Evolutionary conservation across 2,329 filamentous ascomycete genomes (phyloP).

Genomic region (Thermothelomyces thermophilus): DNA sequence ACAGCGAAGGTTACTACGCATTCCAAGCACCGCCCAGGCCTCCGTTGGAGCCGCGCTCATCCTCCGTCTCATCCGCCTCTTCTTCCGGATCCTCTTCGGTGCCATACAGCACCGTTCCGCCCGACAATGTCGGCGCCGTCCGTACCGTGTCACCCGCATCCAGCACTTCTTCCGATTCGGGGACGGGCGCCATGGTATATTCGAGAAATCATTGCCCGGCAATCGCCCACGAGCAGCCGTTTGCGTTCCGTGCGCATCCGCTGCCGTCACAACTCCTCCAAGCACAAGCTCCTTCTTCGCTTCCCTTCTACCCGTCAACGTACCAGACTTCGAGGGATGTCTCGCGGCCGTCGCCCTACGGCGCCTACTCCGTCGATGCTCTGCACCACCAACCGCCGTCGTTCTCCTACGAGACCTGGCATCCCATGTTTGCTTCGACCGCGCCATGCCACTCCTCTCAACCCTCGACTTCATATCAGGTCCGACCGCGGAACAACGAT

Average conservation of each 20-base stretch:
- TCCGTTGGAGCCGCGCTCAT: conserved; percentile 16
- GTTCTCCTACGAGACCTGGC: conserved; percentile 12
- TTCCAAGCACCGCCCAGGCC: conserved; percentile 1
- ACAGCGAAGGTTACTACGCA: background rate
- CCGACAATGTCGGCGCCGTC: conserved; percentile 4
- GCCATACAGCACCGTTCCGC: conserved; percentile 1
- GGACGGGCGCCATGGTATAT: background rate
- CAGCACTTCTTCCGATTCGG: conserved; percentile 8
- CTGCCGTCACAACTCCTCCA: conserved; percentile 19
- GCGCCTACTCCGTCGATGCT: conserved; percentile 9
- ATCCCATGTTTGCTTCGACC: conserved; percentile 5
- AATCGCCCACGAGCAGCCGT: conserved; percentile 6
- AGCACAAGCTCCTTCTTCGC: conserved; percentile 6
- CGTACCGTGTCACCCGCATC: conserved; percentile 20
- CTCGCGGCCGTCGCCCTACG: conserved; percentile 9
- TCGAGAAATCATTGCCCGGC: conserved; percentile 10
- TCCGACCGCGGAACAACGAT: background rate
- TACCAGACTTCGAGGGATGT: conserved; percentile 9
- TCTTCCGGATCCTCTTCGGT: conserved; percentile 16
- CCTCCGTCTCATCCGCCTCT: conserved; percentile 21
- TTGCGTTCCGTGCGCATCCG: conserved; percentile 9
- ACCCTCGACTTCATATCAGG: conserved; percentile 9
- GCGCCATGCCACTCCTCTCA: conserved; percentile 13
- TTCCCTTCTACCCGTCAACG: conserved; percentile 8
- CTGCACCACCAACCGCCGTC: conserved; percentile 11